Base-by-base conservation (phyloP, 768 basidiomycete genomes). In the Paxillus involutus region DNA sequence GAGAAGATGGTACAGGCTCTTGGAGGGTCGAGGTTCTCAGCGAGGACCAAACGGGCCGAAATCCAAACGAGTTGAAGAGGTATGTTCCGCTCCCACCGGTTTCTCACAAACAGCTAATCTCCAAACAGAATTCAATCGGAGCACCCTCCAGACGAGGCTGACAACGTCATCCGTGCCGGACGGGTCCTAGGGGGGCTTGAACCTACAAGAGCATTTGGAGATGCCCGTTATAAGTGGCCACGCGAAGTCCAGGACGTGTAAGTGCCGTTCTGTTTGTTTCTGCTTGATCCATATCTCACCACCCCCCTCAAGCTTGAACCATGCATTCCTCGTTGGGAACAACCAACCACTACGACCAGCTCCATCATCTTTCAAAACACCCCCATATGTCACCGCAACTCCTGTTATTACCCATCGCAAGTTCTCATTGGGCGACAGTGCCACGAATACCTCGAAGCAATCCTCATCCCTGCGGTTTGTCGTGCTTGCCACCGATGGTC, bases 41-140 rank as follows among this genome's bases (percentile, higher is more conserved):
- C 29, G 94, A 98, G 70, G 97, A 98, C 66, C 95, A 98, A 75
- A 98, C 95, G 7, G 97, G 94, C 37, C 83, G 92, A 59, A 98
- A 94, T 66, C 85, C 82, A 14, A 86, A 82, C 44, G 97, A 99
- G 71, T 74, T 88, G 24, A 80, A 80, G 68, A 83, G 94, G 95
- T 94, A 61, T 47, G 76, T 64, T 45, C n/a, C 16, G 12, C 3
- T 13, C 24, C 44, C 7, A 19, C 6, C 32, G 9, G 16, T 49
- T 40, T 49, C 26, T 47, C 35, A 19, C 7, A 43, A 7, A 10
- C 35, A 17, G 35, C 42, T 59, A 24, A 65, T 43, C 3, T 44
- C 36, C 30, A 16, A 24, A 36, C 42, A 92, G 92, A 43, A 80
- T 97, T 33, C 86, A 81, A 61, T 83, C 83, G 8, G 92, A 95